These are phyloP conservation scores for Rosellinia necatrix DNA, from an alignment of 2,329 filamentous ascomycete species.

Conservation along the genomic window DNA sequence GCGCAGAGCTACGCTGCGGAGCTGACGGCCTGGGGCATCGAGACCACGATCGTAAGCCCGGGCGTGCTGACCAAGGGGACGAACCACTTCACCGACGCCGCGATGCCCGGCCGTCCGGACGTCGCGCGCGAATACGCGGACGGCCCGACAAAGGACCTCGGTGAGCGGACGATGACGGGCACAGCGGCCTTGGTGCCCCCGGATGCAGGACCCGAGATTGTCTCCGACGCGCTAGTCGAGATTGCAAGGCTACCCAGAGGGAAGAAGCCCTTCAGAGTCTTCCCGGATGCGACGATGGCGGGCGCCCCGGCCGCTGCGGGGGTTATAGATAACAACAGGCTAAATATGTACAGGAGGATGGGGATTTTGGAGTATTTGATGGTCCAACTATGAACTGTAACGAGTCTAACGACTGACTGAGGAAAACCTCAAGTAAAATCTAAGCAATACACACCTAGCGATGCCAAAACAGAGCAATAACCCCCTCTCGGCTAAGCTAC, in stretches of 20 bases:
- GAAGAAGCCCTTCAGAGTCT: slow-evolving; percentile 19
- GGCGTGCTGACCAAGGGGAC: slow-evolving; percentile 19
- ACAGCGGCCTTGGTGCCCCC: slow-evolving; percentile 12
- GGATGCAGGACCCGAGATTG: slow-evolving; percentile 14
- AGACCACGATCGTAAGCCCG: slow-evolving; percentile 24
- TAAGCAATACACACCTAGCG: too few relatives aligned
- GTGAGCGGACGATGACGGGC: slow-evolving; percentile 8
- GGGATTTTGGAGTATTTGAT: slow-evolving; percentile 12
- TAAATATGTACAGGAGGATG: slow-evolving; percentile 13
- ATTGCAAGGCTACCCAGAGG: slow-evolving; percentile 10
- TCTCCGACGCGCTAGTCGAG: slow-evolving; percentile 20
- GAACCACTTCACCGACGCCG: slow-evolving; percentile 18
- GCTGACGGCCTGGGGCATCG: slow-evolving; percentile 18
- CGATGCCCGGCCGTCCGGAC: not conserved
- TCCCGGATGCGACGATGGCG: slow-evolving; percentile 9
- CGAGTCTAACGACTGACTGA: too few relatives aligned
- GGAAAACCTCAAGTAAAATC: too few relatives aligned
- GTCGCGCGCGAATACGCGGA: slow-evolving; percentile 18
- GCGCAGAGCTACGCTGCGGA: slow-evolving; percentile 17
- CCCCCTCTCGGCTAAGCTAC: too few relatives aligned
- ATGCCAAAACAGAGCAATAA: too few relatives aligned
- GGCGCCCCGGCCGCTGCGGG: slow-evolving; percentile 9
- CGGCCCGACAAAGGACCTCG: slow-evolving; percentile 12
- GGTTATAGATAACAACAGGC: slow-evolving; percentile 15
- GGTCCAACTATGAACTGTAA: not conserved